Evolutionary conservation across 2,329 filamentous ascomycete genomes (phyloP), one percentile per base, ranked within the genome.

Genomic region (Gliomastix tumulicola): DNA sequence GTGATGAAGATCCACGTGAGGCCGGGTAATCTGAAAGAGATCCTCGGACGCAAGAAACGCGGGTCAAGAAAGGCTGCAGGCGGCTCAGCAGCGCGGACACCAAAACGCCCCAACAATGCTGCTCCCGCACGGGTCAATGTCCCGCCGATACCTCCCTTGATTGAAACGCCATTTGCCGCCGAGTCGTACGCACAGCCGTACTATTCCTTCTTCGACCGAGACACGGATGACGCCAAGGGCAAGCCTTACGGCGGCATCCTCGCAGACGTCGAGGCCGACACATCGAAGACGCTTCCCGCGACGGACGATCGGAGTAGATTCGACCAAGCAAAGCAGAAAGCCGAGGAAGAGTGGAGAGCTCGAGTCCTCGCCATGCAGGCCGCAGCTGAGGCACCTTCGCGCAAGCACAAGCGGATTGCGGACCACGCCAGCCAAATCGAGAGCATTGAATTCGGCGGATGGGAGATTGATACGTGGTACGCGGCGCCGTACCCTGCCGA

Each of bases 391-490:
- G 67, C 72, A 13, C 75, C 77, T 12, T 62, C 71, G 17, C 82
- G 79, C 49, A 82, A 79, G 52, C 66, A 77, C 15, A 79, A 81
- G 48, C 95, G 95, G 54, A 68, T 82, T 4, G 79, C 80, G n/a
- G 87, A 86, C 0, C 87, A 88, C 20, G 86, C 88, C 5, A 97
- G 89, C 58, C 92, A 96, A 62, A 97, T 98, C 57, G 94, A 97
- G 59, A 96, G 89, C 62, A 95, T 98, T 64, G 92, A 95, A 51
- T 97, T 98, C 63, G 92, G 92, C 32, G 88, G 88, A 35, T 94
- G 84, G 72, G 92, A 98, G 59, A 98, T 98, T 49, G 92, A 98
- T 56, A 98, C 92, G 4, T 97, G 92, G 89, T 96, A 98, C 62
- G 90, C 92, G 21, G 92, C 92, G 27, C 94, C 92, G 11, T 98